These are phyloP conservation scores for Colletotrichum cordylinicola DNA, from an alignment of 2,329 filamentous ascomycete genomes.

Conservation along the genomic window DNA sequence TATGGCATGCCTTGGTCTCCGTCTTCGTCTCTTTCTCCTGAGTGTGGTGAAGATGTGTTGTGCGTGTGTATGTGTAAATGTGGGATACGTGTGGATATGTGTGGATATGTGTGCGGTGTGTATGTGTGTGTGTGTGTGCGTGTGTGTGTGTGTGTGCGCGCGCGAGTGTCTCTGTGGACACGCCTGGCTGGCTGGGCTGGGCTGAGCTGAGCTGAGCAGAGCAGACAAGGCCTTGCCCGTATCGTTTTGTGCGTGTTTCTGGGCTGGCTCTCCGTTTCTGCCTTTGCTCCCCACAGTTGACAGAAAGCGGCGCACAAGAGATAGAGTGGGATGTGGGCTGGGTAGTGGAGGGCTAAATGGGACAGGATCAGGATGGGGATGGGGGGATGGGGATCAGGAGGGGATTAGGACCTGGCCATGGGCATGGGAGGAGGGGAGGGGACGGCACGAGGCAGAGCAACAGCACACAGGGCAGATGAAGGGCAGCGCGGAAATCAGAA, in stretches of 20 bases:
- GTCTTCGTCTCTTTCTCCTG: not conserved
- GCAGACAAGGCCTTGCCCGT: not conserved
- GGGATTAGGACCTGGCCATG: not conserved
- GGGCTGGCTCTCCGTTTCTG: not conserved
- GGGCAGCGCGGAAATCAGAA: not conserved
- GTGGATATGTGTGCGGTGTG: not conserved
- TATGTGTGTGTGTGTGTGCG: not conserved
- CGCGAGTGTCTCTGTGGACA: not conserved
- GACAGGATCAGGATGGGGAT: conserved; percentile 16
- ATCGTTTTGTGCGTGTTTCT: not conserved
- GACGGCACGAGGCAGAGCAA: not conserved
- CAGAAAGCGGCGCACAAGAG: conserved; percentile 17
- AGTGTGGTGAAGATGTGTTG: not conserved
- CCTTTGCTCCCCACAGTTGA: conserved; percentile 13
- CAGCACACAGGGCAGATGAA: not conserved
- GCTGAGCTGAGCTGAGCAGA: not conserved
- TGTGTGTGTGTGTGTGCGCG: not conserved
- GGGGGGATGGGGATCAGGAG: not conserved
- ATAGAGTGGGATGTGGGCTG: conserved; percentile 21
- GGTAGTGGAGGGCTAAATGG: conserved; percentile 19
- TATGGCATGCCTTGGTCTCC: not conserved
- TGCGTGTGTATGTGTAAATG: not conserved
- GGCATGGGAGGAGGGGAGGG: not conserved
- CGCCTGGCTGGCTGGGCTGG: not conserved
- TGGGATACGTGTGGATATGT: not conserved